phyloP scores from a whole-genome alignment of 805 yeast species.

The Ogataea ganodermae region DNA sequence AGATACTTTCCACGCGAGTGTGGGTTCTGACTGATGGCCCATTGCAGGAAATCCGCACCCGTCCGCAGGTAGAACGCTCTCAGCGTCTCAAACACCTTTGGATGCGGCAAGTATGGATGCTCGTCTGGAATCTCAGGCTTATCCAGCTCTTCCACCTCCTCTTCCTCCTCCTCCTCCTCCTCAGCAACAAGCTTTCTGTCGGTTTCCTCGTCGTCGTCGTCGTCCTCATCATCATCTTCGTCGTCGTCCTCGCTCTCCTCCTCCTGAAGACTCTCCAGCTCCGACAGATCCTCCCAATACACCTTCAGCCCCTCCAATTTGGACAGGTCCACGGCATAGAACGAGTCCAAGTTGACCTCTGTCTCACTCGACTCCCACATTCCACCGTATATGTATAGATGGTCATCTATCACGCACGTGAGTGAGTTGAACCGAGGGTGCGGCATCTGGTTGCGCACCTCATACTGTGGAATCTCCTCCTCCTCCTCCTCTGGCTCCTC shows the following conservation, averaged over 20 bases:
- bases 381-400: slow-evolving; percentile 85
- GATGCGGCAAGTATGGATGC: slow-evolving; percentile 97
- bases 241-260: slow-evolving; percentile 69
- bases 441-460: slow-evolving; percentile 65
- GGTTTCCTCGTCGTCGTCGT: slow-evolving; percentile 48
- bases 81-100: slow-evolving; percentile 85
- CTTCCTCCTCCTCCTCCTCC: slow-evolving; percentile 70
- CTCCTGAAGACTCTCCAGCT: slow-evolving; percentile 51
- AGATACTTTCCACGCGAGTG: slow-evolving; percentile 88
- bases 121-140: slow-evolving; percentile 82
- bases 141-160: slow-evolving; percentile 61
- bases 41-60: slow-evolving; percentile 83
- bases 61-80: slow-evolving; percentile 85
- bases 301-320: slow-evolving; percentile 86
- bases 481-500: slow-evolving; percentile 41
- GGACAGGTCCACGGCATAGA: slow-evolving; percentile 83
- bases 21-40: slow-evolving; percentile 87
- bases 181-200: slow-evolving; percentile 42
- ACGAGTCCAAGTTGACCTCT: slow-evolving; percentile 80
- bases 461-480: slow-evolving; percentile 44
- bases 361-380: slow-evolving; percentile 86
- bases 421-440: slow-evolving; percentile 88
- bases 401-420: slow-evolving; percentile 82
- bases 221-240: slow-evolving; percentile 69
- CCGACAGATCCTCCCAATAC: slow-evolving; percentile 84